Conservation (phyloP, 768 basidiomycete genomes). For the Russula sp. region DNA sequence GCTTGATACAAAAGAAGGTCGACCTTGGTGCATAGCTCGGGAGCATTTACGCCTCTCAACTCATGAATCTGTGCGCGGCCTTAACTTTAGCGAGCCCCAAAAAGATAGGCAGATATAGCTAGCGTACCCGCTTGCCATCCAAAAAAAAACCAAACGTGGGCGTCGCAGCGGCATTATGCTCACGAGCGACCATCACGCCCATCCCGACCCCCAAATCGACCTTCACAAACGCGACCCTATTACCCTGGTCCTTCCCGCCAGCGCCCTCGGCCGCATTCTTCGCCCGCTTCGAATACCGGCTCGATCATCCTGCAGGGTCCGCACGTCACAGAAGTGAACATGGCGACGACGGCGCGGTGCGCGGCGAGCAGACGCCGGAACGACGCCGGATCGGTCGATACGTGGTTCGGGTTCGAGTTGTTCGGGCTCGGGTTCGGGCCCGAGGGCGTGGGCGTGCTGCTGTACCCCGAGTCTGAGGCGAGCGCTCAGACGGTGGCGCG, state of each 20-base stretch:
- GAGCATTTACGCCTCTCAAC: conserved; percentile 63
- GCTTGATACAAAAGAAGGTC: conserved; percentile 70
- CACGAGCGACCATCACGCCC: conserved; percentile 51
- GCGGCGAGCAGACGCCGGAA: conserved; percentile 58
- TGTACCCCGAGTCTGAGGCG: no score
- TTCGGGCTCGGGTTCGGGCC: no score
- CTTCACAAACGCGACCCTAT: conserved; percentile 71
- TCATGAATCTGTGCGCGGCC: conserved; percentile 48
- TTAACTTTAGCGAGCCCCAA: not conserved
- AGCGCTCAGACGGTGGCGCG: no score
- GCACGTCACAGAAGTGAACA: conserved; percentile 76
- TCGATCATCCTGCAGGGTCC: conserved; percentile 79
- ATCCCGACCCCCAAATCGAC: conserved; percentile 73
- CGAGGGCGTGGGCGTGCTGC: no score
- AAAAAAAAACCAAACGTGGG: conserved; percentile 90
- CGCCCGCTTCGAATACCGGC: conserved; percentile 69
- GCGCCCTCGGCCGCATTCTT: conserved; percentile 36
- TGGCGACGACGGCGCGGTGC: conserved; percentile 68
- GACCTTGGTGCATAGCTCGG: conserved; percentile 66
- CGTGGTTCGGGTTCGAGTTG: conserved; percentile 63
- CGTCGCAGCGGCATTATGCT: conserved; percentile 67
- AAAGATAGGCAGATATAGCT: no score
- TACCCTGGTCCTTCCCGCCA: conserved; percentile 25
- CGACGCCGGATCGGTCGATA: conserved; percentile 67
- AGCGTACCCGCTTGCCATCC: conserved; percentile 60